phyloP scores from a whole-genome alignment of 1,284 basidiomycete genomes.

The Ganoderma lingzhi region DNA sequence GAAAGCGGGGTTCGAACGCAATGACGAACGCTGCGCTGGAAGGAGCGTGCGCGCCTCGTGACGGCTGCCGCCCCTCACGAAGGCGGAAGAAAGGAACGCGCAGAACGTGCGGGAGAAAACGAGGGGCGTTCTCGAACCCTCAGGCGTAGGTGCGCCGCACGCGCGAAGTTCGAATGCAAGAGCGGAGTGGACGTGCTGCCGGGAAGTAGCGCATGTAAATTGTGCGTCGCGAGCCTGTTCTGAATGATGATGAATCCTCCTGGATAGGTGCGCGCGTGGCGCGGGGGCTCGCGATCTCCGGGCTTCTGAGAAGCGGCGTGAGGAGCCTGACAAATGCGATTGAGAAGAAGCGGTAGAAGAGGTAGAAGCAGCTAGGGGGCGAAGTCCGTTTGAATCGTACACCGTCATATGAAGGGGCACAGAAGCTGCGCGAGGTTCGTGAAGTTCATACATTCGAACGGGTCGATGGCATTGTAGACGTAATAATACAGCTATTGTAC shows the following conservation, averaged over 20 bases:
- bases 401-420: constrained; percentile 9
- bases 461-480: background rate
- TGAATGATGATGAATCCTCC: background rate
- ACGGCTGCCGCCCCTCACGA: background rate
- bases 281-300: background rate
- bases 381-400: background rate
- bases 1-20: background rate
- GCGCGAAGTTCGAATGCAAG: background rate
- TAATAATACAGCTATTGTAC: background rate
- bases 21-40: background rate
- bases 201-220: constrained; percentile 5
- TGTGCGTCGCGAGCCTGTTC: background rate
- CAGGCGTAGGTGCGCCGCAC: background rate
- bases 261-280: background rate
- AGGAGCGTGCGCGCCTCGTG: background rate
- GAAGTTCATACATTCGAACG: background rate
- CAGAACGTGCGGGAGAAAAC: background rate
- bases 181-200: background rate
- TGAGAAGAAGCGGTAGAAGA: background rate
- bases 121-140: background rate
- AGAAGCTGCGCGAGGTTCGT: background rate
- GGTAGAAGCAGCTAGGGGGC: background rate
- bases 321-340: constrained; percentile 2
- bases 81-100: constrained; percentile 1
- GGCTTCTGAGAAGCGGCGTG: constrained; percentile 4